A percentile compares a stretch with the other conserved stretches of the same genome.
These are phyloP conservation scores for Chaetomium olivaceum DNA, from an alignment of 2,329 filamentous ascomycete genomes.

Conservation along the genomic window DNA sequence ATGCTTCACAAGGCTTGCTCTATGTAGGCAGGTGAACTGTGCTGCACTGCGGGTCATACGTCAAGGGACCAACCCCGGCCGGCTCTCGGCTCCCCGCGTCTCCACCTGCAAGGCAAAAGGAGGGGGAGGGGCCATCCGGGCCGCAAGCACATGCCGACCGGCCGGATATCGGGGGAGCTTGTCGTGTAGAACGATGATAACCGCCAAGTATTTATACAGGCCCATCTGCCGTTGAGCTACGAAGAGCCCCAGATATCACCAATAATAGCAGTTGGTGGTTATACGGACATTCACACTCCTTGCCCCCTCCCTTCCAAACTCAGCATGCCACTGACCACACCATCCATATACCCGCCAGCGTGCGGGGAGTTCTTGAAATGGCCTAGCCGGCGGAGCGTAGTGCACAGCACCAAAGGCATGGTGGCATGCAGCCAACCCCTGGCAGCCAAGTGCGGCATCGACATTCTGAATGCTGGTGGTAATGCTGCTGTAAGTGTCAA, in stretches of 20 bases:
- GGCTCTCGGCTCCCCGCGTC: slow-evolving; percentile 21
- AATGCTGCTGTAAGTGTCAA: slow-evolving; percentile 77
- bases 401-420: slow-evolving; percentile 90
- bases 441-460: slow-evolving; percentile 83
- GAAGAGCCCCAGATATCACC: background rate
- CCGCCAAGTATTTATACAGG: background rate
- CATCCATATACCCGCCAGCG: slow-evolving; percentile 49
- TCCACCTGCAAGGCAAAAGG: slow-evolving; percentile 5
- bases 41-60: background rate
- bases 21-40: background rate
- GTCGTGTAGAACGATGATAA: background rate
- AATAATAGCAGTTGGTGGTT: background rate
- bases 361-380: slow-evolving; percentile 62
- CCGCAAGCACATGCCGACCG: slow-evolving; percentile 9
- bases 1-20: background rate
- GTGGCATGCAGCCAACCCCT: slow-evolving; percentile 88
- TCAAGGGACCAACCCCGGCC: background rate
- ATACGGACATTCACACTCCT: background rate
- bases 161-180: slow-evolving; percentile 9
- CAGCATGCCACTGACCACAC: slow-evolving; percentile 50
- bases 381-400: slow-evolving; percentile 81
- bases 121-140: slow-evolving; percentile 6
- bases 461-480: slow-evolving; percentile 81
- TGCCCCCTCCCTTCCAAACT: background rate
- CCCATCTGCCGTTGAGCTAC: background rate